Conservation (phyloP, 768 basidiomycete species). For the Serendipita indica region DNA sequence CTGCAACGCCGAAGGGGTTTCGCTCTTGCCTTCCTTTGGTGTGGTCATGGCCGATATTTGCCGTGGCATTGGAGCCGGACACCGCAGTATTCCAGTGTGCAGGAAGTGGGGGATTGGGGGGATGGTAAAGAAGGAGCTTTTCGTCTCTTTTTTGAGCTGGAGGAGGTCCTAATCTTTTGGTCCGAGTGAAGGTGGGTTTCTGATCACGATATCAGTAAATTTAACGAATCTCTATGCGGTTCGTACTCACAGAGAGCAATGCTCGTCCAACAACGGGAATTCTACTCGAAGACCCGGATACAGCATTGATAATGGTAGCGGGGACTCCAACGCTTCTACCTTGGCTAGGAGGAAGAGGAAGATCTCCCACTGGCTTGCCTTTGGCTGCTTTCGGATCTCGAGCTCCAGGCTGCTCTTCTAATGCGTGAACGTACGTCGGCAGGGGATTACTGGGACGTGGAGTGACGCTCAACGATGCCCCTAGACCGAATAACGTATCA, state of each 20-base stretch:
- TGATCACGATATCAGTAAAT: not conserved
- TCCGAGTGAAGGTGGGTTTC: conserved; percentile 2
- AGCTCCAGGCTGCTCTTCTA: not conserved
- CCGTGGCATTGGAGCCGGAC: not conserved
- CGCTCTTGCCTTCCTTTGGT: not conserved
- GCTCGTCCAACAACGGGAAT: not conserved
- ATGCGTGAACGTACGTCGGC: not conserved
- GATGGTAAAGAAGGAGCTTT: not conserved
- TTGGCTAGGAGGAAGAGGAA: not conserved
- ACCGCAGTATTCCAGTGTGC: conserved; percentile 7
- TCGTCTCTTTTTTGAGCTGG: conserved; percentile 2
- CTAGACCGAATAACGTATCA: not conserved
- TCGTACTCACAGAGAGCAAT: not conserved
- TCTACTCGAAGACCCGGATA: not conserved
- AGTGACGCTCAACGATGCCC: not conserved
- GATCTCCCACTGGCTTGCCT: not conserved
- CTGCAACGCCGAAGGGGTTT: conserved; percentile 4
- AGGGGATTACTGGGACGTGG: not conserved
- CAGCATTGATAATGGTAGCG: not conserved
- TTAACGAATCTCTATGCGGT: not conserved
- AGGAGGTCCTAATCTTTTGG: not conserved
- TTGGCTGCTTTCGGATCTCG: not conserved
- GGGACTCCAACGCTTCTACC: not conserved
- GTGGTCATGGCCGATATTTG: not conserved
- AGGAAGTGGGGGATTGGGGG: not conserved